These are phyloP conservation scores for Naganishia sp. DNA, from an alignment of 1,284 basidiomycete species.

Conservation along the genomic window DNA sequence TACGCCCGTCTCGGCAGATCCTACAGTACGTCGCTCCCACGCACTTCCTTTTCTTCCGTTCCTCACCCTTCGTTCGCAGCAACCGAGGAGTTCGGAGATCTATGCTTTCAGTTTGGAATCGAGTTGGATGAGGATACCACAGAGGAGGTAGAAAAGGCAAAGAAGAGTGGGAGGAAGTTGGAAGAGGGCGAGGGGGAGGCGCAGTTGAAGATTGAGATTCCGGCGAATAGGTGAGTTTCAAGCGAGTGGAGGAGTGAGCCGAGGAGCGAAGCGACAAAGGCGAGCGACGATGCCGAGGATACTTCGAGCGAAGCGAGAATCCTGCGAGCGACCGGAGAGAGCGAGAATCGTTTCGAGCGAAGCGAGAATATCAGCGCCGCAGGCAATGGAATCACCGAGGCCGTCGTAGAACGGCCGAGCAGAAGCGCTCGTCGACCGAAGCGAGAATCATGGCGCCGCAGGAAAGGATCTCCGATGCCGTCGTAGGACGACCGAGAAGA, in stretches of 20 bases:
- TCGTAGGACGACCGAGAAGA: too few species aligned
- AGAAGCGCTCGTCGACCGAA: too few species aligned
- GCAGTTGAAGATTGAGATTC: slow-evolving; percentile 97
- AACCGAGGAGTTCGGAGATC: slow-evolving; percentile 88
- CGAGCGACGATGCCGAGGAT: not conserved
- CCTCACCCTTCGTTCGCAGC: slow-evolving; percentile 58
- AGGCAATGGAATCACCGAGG: too few species aligned
- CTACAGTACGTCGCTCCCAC: slow-evolving; percentile 65
- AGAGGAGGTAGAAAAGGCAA: slow-evolving; percentile 76
- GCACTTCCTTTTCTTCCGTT: not conserved
- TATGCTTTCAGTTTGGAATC: slow-evolving; percentile 96
- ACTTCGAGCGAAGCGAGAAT: not conserved
- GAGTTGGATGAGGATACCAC: slow-evolving; percentile 98
- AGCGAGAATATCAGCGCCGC: not conserved
- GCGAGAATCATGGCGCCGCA: too few species aligned
- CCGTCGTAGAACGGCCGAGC: too few species aligned
- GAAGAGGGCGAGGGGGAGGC: slow-evolving; percentile 57
- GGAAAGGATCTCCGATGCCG: too few species aligned
- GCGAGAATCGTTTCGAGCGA: not conserved
- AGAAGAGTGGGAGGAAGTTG: slow-evolving; percentile 67
- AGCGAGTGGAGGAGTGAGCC: not conserved
- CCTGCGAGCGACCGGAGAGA: not conserved
- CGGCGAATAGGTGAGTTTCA: slow-evolving; percentile 75
- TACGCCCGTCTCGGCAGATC: slow-evolving; percentile 80
- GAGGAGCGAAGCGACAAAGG: not conserved